A percentile compares a stretch with the other conserved stretches of the same genome.
Evolutionary conservation across 2,329 filamentous ascomycete species (phyloP).

Genomic region (Pseudopithomyces chartarum): DNA sequence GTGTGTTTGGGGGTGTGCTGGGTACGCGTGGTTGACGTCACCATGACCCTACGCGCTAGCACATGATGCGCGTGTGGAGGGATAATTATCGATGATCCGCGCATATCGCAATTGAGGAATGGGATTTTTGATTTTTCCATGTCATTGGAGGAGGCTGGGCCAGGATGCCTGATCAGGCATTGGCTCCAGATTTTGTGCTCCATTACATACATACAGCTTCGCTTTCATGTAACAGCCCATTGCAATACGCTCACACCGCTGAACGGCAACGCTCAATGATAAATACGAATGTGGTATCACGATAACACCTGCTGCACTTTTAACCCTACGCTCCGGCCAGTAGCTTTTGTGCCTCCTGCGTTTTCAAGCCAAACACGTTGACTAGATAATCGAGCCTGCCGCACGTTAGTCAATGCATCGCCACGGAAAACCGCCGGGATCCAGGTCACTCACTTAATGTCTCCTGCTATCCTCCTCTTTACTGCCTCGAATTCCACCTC

Average conservation of each 20-base stretch:
- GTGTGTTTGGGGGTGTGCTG: constrained; percentile 5
- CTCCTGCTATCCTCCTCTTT: constrained; percentile 68
- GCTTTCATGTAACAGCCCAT: background rate
- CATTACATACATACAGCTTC: too few species aligned
- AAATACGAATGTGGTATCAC: constrained; percentile 7
- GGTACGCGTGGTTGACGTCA: constrained; percentile 32
- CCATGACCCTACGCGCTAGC: constrained; percentile 26
- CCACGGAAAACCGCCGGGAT: background rate
- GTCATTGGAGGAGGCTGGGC: too few species aligned
- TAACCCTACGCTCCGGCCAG: constrained; percentile 29
- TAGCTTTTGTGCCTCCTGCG: constrained; percentile 58
- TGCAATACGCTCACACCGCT: background rate
- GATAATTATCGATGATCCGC: constrained; percentile 2
- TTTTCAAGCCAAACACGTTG: constrained; percentile 63
- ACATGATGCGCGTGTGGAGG: constrained; percentile 18
- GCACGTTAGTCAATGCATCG: constrained; percentile 3
- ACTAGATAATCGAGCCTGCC: constrained; percentile 67
- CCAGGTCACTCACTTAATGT: constrained; percentile 73
- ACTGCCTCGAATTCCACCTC: constrained; percentile 76
- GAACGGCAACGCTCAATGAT: constrained; percentile 5
- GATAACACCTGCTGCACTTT: background rate
- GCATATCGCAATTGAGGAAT: background rate
- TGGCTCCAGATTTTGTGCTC: too few species aligned
- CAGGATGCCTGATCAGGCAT: too few species aligned
- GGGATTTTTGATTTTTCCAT: background rate